Percentiles rank a stretch among this genome's conserved stretches.
Evolutionary conservation across 106 monocot species (phyloP).

Genomic region (Agapanthus africanus): DNA sequence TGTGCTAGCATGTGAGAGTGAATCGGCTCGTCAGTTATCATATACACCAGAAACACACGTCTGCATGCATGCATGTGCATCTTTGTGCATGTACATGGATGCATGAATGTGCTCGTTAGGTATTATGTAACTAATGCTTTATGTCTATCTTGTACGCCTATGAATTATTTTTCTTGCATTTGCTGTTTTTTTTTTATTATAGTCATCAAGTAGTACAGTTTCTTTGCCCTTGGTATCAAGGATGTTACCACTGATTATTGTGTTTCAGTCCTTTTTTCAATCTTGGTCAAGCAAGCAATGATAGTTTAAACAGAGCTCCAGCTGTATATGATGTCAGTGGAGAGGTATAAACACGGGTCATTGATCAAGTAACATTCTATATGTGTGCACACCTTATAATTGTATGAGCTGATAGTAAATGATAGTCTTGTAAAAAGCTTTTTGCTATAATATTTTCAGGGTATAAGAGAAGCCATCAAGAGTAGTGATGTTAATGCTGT

Average conservation of each 20-base stretch:
- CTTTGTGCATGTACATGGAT: too few relatives aligned
- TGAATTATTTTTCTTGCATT: too few relatives aligned
- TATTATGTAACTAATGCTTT: not conserved
- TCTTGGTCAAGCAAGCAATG: constrained; percentile 41
- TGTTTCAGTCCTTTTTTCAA: constrained; percentile 63
- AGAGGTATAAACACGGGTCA: constrained; percentile 23
- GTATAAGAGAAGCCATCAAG: constrained; percentile 95
- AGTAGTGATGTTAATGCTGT: constrained; percentile 61
- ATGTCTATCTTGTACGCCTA: not conserved
- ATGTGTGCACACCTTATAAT: too few relatives aligned
- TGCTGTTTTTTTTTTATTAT: not conserved
- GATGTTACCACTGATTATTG: not conserved
- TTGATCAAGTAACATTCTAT: not conserved
- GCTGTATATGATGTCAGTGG: constrained; percentile 77
- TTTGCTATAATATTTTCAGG: constrained; percentile 36
- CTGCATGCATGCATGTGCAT: too few relatives aligned
- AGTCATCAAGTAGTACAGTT: not conserved
- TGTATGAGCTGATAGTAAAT: too few relatives aligned
- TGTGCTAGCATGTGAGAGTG: too few relatives aligned
- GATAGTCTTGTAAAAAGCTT: not conserved
- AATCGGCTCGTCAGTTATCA: too few relatives aligned
- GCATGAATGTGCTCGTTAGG: too few relatives aligned
- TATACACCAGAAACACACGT: too few relatives aligned
- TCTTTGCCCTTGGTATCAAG: not conserved
- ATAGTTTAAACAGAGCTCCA: constrained; percentile 29